Conservation (phyloP, 2,329 filamentous ascomycete species). For the Thielaviopsis ethacetica region DNA sequence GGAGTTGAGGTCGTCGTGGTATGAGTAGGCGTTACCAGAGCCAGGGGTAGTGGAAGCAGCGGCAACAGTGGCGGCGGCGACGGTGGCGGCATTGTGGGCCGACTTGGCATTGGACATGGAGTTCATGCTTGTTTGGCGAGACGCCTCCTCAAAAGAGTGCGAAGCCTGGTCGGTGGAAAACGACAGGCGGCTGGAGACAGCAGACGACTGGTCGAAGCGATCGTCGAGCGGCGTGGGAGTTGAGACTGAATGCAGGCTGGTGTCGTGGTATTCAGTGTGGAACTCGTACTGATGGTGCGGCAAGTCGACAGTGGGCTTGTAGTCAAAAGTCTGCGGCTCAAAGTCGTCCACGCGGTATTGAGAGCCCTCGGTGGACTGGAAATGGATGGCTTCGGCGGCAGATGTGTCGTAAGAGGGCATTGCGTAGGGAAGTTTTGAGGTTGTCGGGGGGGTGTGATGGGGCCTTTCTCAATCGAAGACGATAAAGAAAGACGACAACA, state of each 20-base stretch:
- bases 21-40: constrained; percentile 1
- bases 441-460: neutral
- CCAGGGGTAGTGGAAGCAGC: constrained; percentile 1
- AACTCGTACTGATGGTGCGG: constrained; percentile 11
- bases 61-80: too few species aligned
- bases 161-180: constrained; percentile 6
- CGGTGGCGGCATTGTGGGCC: neutral
- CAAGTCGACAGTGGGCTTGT: neutral
- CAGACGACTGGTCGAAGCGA: constrained; percentile 10
- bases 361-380: constrained; percentile 6
- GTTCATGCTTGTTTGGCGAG: constrained; percentile 10
- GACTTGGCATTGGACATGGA: constrained; percentile 2
- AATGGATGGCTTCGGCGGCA: constrained; percentile 6
- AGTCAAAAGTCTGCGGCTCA: constrained; percentile 3
- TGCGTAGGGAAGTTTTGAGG: constrained; percentile 4
- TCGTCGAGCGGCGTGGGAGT: constrained; percentile 10
- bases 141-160: constrained; percentile 4
- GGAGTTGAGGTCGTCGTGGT: constrained; percentile 5
- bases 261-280: constrained; percentile 10
- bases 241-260: constrained; percentile 9
- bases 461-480: neutral
- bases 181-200: constrained; percentile 3
- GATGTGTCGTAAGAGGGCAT: constrained; percentile 11
- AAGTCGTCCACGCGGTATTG: constrained; percentile 7
- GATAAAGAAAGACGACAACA: neutral